Evolutionary conservation across 2,329 filamentous ascomycete genomes (phyloP), one percentile per base, ranked within the genome.

Genomic region (Conoideocrella luteorostrata): DNA sequence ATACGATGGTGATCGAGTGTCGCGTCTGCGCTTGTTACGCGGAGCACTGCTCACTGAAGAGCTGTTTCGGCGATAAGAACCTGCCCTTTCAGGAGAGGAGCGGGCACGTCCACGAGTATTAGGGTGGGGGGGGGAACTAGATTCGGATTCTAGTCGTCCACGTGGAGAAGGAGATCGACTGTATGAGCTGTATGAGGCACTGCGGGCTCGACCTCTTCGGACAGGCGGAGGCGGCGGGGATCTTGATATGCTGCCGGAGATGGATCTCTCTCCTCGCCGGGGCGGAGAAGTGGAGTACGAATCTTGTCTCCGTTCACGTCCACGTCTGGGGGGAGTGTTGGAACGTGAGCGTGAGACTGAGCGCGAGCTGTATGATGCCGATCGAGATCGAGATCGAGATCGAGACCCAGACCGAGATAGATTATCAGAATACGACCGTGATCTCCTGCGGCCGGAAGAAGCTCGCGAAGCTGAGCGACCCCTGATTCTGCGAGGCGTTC

Each of bases 381-480:
- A 45, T 15, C 37, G 15, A 15, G 32, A 45, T 7, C 45, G 41
- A 7, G 44, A 43, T 7, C 40, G 29, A n/a, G 47, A 47, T 9
- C 47, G 43, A n/a, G 32, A 41, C 32, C 38, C 23, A 15, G 44
- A 46, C 17, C 39, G 43, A 3, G 44, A 47, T 13, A 45, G 39
- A 20, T 36, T 49, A 12, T 44, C 47, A 1, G 47, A 45, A 32
- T 39, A 44, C 9, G 46, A 44, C 7, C 39, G 43, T 9, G 40
- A 33, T 29, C 39, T 42, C 28, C 40, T 24, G 7, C 39, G 39
- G 22, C 36, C 32, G 9, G 33, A 29, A 4, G 46, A 37, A 24
- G 30, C 33, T 28, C 49, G 37, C 29, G 49, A 46, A 4, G 24
- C 26, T 30, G 49, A 49, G n/a, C 49, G 44, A 11, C 40, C 47